Evolutionary conservation across 768 basidiomycete genomes (phyloP).

Genomic region (Amanita phalloides): DNA sequence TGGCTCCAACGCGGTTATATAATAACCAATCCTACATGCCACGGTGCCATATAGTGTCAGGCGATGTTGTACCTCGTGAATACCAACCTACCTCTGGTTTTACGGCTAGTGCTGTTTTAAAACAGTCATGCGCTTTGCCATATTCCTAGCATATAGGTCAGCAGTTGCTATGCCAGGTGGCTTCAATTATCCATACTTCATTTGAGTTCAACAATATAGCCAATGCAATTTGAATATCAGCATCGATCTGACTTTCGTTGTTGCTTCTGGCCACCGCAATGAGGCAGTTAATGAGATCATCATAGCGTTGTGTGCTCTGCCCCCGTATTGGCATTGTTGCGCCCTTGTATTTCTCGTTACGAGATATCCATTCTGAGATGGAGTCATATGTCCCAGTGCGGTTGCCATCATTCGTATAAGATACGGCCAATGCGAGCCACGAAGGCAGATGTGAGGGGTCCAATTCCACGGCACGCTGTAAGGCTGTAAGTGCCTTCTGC

Average conservation of each 20-base stretch:
- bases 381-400: slow-evolving; percentile 65
- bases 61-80: background rate
- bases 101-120: slow-evolving; percentile 76
- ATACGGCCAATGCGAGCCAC: slow-evolving; percentile 87
- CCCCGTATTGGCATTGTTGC: slow-evolving; percentile 31
- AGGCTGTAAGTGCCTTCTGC: slow-evolving; percentile 76
- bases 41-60: background rate
- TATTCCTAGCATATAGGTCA: slow-evolving; percentile 53
- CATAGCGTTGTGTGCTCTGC: slow-evolving; percentile 28
- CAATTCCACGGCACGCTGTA: slow-evolving; percentile 70
- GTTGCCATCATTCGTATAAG: slow-evolving; percentile 83
- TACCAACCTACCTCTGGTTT: slow-evolving; percentile 64
- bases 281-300: slow-evolving; percentile 59
- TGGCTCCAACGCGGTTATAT: slow-evolving; percentile 91
- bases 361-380: slow-evolving; percentile 75
- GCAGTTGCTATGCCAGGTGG: background rate
- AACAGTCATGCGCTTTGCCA: slow-evolving; percentile 88
- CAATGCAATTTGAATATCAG: slow-evolving; percentile 91
- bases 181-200: slow-evolving; percentile 44
- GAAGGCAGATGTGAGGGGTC: slow-evolving; percentile 67
- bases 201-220: slow-evolving; percentile 88
- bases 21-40: slow-evolving; percentile 74
- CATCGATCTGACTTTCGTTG: slow-evolving; percentile 58
- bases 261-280: slow-evolving; percentile 69
- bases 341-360: slow-evolving; percentile 44